Percentiles rank a stretch among this genome's conserved stretches.
Conservation (phyloP, 805 yeast genomes). For the Wickerhamomyces bisporus region DNA sequence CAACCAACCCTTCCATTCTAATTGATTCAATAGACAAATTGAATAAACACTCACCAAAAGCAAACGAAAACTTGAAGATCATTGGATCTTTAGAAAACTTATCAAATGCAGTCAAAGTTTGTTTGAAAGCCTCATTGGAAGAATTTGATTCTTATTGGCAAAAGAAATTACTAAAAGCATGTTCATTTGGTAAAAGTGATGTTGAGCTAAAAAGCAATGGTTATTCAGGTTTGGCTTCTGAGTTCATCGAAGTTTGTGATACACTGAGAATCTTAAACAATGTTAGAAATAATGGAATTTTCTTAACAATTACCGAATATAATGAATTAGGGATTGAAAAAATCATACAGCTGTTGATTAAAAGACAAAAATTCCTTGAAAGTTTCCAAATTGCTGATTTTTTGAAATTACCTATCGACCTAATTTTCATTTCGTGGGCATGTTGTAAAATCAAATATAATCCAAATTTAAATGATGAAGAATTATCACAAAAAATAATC, state of each 20-base stretch:
- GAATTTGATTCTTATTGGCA: constrained; percentile 81
- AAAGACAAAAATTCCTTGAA: constrained; percentile 54
- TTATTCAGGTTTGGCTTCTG: not conserved
- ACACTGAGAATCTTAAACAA: constrained; percentile 64
- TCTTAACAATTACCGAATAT: constrained; percentile 57
- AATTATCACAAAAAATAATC: constrained; percentile 45
- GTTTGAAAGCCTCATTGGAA: constrained; percentile 68
- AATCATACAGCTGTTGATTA: constrained; percentile 51
- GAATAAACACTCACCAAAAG: constrained; percentile 66
- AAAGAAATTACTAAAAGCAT: constrained; percentile 73
- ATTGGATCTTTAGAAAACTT: constrained; percentile 42
- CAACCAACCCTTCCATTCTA: constrained; percentile 75
- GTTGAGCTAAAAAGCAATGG: constrained; percentile 31
- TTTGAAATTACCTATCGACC: constrained; percentile 40
- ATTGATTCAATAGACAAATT: constrained; percentile 72
- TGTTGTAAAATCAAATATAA: constrained; percentile 58
- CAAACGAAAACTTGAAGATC: constrained; percentile 66
- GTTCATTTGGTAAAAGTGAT: constrained; percentile 73
- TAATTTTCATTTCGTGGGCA: constrained; percentile 77
- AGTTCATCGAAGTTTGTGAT: constrained; percentile 58
- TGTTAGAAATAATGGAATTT: constrained; percentile 63
- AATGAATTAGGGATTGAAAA: constrained; percentile 46
- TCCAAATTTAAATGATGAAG: constrained; percentile 49
- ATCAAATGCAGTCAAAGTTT: constrained; percentile 57
- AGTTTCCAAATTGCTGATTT: constrained; percentile 57